Percentiles rank a stretch among this genome's conserved stretches.
These are phyloP conservation scores for Botryotinia narcissicola DNA, from an alignment of 2,329 filamentous ascomycete genomes.

Conservation along the genomic window DNA sequence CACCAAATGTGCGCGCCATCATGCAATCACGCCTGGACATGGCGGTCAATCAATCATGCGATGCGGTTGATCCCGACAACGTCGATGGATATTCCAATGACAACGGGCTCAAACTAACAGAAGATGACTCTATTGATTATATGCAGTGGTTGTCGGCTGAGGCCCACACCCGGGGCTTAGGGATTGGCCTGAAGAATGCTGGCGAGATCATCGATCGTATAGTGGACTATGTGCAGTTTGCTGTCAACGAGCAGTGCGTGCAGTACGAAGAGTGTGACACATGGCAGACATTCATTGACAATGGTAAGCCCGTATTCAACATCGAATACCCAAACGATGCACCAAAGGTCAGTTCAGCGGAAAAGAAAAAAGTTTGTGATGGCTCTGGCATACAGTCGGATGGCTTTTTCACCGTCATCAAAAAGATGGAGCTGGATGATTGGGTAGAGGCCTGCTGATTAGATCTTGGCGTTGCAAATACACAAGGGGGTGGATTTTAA, in stretches of 20 bases:
- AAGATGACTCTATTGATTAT: slow-evolving; percentile 56
- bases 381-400: slow-evolving; percentile 1
- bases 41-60: slow-evolving; percentile 60
- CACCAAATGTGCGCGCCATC: slow-evolving; percentile 57
- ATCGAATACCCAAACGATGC: slow-evolving; percentile 62
- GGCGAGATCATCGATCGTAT: slow-evolving; percentile 47
- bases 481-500: background rate
- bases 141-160: slow-evolving; percentile 58
- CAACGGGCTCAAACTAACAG: slow-evolving; percentile 58
- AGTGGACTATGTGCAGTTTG: slow-evolving; percentile 23
- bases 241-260: slow-evolving; percentile 62
- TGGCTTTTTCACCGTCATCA: slow-evolving; percentile 26
- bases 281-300: slow-evolving; percentile 57
- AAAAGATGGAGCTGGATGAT: slow-evolving; percentile 24
- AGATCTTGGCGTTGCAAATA: background rate
- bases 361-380: slow-evolving; percentile 15
- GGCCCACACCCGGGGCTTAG: slow-evolving; percentile 53
- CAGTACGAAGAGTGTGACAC: slow-evolving; percentile 57
- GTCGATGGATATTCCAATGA: slow-evolving; percentile 63
- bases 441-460: slow-evolving; percentile 24
- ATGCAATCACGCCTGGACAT: slow-evolving; percentile 60
- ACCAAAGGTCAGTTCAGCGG: slow-evolving; percentile 6
- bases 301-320: slow-evolving; percentile 67
- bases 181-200: slow-evolving; percentile 68
- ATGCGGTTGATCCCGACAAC: slow-evolving; percentile 69